phyloP scores from a whole-genome alignment of 805 yeast genomes.

The Myxozyma sirexii region DNA sequence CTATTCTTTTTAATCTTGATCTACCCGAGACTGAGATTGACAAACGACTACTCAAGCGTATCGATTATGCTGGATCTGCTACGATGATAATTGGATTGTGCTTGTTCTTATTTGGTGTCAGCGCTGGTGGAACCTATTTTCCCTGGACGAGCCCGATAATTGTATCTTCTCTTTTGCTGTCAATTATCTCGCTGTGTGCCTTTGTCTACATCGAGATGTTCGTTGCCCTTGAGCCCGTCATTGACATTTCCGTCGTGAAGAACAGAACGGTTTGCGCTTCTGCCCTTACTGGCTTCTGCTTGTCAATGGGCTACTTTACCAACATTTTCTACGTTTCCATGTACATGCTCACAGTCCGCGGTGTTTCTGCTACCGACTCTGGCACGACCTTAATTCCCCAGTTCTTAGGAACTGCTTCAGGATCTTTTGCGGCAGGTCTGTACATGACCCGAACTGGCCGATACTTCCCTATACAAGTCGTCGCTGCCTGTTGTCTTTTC shows the following conservation, averaged over 20 bases:
- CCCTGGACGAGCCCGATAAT: constrained; percentile 52
- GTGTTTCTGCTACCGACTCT: constrained; percentile 55
- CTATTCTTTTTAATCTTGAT: constrained; percentile 39
- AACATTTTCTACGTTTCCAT: constrained; percentile 71
- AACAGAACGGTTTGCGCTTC: constrained; percentile 65
- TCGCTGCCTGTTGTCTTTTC: constrained; percentile 49
- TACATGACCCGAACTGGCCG: constrained; percentile 69
- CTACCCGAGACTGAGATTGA: constrained; percentile 42
- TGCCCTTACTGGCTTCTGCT: constrained; percentile 69
- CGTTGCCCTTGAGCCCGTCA: constrained; percentile 63
- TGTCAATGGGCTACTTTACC: constrained; percentile 67
- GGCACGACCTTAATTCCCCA: constrained; percentile 57
- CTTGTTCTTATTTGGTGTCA: constrained; percentile 61
- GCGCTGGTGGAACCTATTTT: constrained; percentile 63
- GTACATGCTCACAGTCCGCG: constrained; percentile 60
- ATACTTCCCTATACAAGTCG: constrained; percentile 54
- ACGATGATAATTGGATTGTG: constrained; percentile 61
- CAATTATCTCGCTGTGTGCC: constrained; percentile 41
- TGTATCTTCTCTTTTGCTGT: constrained; percentile 41
- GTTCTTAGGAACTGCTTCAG: constrained; percentile 66
- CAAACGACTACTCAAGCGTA: constrained; percentile 54
- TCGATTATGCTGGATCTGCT: constrained; percentile 67
- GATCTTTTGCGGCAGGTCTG: constrained; percentile 67
- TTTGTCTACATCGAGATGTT: constrained; percentile 58
- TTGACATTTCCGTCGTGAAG: constrained; percentile 60